Evolutionary conservation across 176 grass and related monocot species (phyloP), one percentile per base, ranked within the genome.

Genomic region (Rhipidocladum racemiflorum): DNA sequence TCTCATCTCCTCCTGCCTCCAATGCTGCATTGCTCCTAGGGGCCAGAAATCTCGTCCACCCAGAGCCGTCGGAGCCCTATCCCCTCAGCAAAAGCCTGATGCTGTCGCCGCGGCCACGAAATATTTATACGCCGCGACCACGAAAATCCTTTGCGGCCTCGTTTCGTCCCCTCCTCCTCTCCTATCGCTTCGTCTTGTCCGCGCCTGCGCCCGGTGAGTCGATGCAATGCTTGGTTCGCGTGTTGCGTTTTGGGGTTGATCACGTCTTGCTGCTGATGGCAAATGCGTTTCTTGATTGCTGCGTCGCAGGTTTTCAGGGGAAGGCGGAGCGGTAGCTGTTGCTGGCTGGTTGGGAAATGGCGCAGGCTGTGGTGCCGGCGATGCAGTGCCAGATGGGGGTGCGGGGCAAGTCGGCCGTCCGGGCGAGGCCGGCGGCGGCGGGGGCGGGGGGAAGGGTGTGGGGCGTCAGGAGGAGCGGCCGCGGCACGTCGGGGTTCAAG

Each of bases 341-440:
- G 54, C 5, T 28, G 5, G 50, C 14, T n/a, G 16, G 55, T 49
- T 20, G 39, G 6, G 65, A 44, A 46, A 99, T 99, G 97, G 97
- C 93, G 59, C 91, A 96, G 76, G 94, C 87, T 70, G 80, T 96
- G 82, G 87, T 99, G 45, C 91, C 93, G 43, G 83, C 93, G 66
- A 93, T 93, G 89, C 91, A 93, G 82, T 93, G 89, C 79, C 88
- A 89, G 76, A 78, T 90, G 69, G 87, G 84, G 18, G 83, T 63
- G 69, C 69, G 73, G 39, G 80, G 83, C 75, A 89, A 76, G 24
- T 64, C 86, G 17, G 83, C 72, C 11, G 70, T 87, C 53, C 67
- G 78, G 27, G 70, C 71, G 30, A 89, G 70, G 78, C 76, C 90
- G 23, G 66, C 86, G 30, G 59, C 76, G 70, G 63, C 83, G 6